Evolutionary conservation across 805 yeast species (phyloP).

Genomic region (Saturnispora besseyi): DNA sequence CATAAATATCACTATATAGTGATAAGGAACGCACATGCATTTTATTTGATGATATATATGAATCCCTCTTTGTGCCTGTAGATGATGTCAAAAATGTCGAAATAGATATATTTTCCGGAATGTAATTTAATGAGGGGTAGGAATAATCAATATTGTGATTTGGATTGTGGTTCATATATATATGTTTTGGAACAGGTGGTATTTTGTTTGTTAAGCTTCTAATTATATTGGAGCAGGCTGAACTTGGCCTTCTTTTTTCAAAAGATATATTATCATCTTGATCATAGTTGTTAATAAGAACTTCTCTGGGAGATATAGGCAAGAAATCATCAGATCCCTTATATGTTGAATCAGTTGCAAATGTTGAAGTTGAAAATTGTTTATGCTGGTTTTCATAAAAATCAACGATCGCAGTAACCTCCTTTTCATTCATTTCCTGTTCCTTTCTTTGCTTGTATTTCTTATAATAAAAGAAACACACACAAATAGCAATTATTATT

Average conservation of each 20-base stretch:
- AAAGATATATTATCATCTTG: conserved; percentile 39
- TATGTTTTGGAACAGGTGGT: conserved; percentile 13
- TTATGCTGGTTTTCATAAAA: conserved; percentile 23
- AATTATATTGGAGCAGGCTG: conserved; percentile 1
- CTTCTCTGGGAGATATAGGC: conserved; percentile 13
- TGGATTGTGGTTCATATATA: conserved; percentile 5
- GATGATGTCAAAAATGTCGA: conserved; percentile 12
- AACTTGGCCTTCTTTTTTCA: conserved; percentile 15
- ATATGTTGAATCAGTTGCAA: conserved; percentile 12
- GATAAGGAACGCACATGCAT: neutral
- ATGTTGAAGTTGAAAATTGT: conserved; percentile 17
- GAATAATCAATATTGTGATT: conserved; percentile 8
- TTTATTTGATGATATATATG: neutral
- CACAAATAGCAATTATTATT: conserved; percentile 27
- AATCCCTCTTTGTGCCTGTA: neutral
- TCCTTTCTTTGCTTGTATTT: conserved; percentile 21
- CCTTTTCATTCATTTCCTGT: conserved; percentile 23
- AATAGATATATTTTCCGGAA: conserved; percentile 16
- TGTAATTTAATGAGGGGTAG: conserved; percentile 12
- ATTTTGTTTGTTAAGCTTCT: conserved; percentile 1
- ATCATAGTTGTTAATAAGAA: conserved; percentile 24
- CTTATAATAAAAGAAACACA: conserved; percentile 23
- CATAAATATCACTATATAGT: conserved; percentile 1
- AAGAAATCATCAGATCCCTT: conserved; percentile 7
- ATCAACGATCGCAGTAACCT: conserved; percentile 26